Evolutionary conservation across 2,329 filamentous ascomycete genomes (phyloP).

Genomic region (Pezicula radicicola): DNA sequence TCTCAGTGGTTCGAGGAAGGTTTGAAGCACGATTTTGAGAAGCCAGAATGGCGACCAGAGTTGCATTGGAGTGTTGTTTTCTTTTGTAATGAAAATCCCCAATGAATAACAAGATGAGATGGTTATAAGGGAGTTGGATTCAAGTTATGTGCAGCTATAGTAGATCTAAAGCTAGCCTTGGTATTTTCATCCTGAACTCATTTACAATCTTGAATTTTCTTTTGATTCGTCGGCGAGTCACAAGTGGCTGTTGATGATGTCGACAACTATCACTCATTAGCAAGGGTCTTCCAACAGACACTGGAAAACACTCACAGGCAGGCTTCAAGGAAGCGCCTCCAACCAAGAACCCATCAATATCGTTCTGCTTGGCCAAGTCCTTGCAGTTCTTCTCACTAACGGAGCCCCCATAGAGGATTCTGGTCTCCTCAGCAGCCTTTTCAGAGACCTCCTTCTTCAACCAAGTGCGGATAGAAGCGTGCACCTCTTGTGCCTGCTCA

Average conservation of each 20-base stretch:
- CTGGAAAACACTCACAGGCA: conserved; percentile 63
- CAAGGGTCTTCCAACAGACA: neutral
- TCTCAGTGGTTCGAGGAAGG: neutral
- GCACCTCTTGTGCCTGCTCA: conserved; percentile 89
- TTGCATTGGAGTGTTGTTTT: neutral
- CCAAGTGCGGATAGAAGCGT: conserved; percentile 89
- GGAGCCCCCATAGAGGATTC: conserved; percentile 94
- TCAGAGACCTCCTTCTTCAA: conserved; percentile 74
- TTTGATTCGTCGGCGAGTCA: conserved; percentile 18
- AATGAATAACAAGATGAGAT: too few relatives aligned
- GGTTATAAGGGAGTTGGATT: neutral
- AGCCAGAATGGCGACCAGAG: neutral
- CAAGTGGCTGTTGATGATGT: conserved; percentile 63
- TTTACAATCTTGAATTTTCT: conserved; percentile 14
- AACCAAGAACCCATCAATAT: conserved; percentile 98
- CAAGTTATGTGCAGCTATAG: neutral
- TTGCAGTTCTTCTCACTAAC: conserved; percentile 98
- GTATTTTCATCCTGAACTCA: neutral
- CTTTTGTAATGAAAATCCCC: too few relatives aligned
- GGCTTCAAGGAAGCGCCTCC: conserved; percentile 96
- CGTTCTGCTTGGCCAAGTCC: conserved; percentile 85
- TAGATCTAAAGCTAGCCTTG: neutral
- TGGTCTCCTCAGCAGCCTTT: conserved; percentile 76
- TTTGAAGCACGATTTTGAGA: neutral
- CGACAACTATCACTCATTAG: conserved; percentile 46